These are phyloP conservation scores for Bipolaris sorokiniana DNA, from an alignment of 2,329 filamentous ascomycete genomes.

Conservation along the genomic window DNA sequence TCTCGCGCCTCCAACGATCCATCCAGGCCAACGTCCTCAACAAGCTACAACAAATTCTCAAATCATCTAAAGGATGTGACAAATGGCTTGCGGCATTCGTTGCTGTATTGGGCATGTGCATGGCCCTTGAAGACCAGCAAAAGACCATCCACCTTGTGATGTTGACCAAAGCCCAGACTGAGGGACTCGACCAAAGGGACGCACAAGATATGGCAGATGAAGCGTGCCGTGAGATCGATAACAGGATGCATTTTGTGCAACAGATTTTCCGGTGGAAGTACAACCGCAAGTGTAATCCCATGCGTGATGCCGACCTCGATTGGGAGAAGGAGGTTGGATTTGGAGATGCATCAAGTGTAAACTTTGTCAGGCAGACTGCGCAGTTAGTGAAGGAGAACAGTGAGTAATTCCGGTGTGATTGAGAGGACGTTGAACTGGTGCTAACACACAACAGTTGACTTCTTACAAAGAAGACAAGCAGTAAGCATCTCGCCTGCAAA, in stretches of 20 bases:
- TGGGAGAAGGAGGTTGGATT: conserved; percentile 48
- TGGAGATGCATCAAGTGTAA: conserved; percentile 42
- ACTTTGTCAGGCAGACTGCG: conserved; percentile 48
- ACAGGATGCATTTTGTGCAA: conserved; percentile 52
- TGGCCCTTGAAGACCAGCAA: conserved; percentile 57
- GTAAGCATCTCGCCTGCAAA: conserved; percentile 48
- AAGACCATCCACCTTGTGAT: conserved; percentile 54
- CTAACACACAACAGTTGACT: conserved; percentile 42
- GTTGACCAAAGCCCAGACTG: conserved; percentile 48
- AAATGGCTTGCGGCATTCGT: conserved; percentile 57
- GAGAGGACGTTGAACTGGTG: not conserved
- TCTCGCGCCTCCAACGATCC: conserved; percentile 51
- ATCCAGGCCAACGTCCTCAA: conserved; percentile 54
- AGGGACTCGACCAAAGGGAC: conserved; percentile 33
- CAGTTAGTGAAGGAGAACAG: conserved; percentile 52
- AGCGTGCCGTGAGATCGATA: conserved; percentile 54
- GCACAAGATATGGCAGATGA: conserved; percentile 45
- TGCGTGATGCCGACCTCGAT: conserved; percentile 46
- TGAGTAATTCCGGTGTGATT: conserved; percentile 33
- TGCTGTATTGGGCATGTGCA: conserved; percentile 55
- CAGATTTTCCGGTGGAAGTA: conserved; percentile 58
- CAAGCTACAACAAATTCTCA: conserved; percentile 56
- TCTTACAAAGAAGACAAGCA: conserved; percentile 46
- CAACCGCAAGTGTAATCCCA: conserved; percentile 51
- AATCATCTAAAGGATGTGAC: conserved; percentile 51